These are phyloP conservation scores for Teunomyces kruisii DNA, from an alignment of 805 yeast species.

Conservation along the genomic window DNA sequence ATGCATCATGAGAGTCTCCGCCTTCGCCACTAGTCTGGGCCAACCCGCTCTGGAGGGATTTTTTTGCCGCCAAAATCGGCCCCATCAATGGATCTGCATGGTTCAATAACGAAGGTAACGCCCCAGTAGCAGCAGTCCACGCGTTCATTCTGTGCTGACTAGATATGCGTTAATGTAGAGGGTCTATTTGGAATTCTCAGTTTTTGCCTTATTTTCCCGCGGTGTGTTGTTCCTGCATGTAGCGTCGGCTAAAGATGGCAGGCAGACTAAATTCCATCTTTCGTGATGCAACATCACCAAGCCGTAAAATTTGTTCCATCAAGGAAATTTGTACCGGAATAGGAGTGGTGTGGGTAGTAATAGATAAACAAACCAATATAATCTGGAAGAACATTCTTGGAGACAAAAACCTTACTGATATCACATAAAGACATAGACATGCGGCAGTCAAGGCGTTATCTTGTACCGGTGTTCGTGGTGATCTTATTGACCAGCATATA, in stretches of 20 bases:
- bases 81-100: constrained; percentile 27
- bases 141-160: not conserved
- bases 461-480: constrained; percentile 6
- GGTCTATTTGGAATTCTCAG: too few species aligned
- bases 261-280: not conserved
- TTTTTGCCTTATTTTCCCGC: not conserved
- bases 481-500: not conserved
- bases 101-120: constrained; percentile 8
- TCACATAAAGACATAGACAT: not conserved
- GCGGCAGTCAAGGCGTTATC: constrained; percentile 2
- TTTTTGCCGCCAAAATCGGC: constrained; percentile 27
- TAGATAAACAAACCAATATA: too few species aligned
- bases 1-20: constrained; percentile 3
- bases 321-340: too few species aligned
- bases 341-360: too few species aligned
- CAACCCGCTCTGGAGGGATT: constrained; percentile 14
- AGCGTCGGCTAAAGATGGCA: not conserved
- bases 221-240: not conserved
- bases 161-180: not conserved
- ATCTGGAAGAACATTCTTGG: too few species aligned
- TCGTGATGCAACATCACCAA: not conserved
- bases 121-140: constrained; percentile 1
- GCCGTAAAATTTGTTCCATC: too few species aligned
- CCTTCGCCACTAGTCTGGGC: not conserved
- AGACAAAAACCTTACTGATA: too few species aligned